Percentiles rank a stretch among this genome's conserved stretches.
Conservation (phyloP, 2,329 filamentous ascomycete genomes). For the Beauveria sp. region DNA sequence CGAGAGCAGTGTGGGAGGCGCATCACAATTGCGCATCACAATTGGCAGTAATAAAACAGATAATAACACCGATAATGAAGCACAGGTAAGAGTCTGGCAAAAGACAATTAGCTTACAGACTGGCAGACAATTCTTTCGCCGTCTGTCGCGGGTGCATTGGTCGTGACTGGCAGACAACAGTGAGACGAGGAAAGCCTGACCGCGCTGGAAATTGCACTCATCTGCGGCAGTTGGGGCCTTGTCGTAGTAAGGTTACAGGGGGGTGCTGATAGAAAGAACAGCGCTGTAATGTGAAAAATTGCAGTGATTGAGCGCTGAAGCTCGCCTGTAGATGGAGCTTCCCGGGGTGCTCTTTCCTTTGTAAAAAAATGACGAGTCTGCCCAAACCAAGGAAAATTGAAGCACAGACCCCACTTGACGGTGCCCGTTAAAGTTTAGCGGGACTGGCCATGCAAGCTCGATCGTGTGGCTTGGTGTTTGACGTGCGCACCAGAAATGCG, state of each 20-base stretch:
- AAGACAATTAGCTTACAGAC: too few species aligned
- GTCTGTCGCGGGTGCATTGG: background rate
- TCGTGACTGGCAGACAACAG: background rate
- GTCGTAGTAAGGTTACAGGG: too few species aligned
- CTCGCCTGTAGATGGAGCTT: background rate
- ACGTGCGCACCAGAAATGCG: too few species aligned
- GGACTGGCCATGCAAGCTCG: background rate
- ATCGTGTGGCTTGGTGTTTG: conserved; percentile 4
- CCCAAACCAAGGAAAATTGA: conserved; percentile 3
- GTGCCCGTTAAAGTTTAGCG: background rate
- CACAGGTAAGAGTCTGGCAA: too few species aligned
- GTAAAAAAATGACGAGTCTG: background rate
- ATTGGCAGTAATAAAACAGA: too few species aligned
- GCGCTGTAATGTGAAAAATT: background rate
- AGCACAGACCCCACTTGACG: background rate
- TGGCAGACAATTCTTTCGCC: too few species aligned
- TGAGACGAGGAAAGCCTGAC: background rate
- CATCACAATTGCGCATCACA: too few species aligned
- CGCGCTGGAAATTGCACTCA: background rate
- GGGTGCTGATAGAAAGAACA: too few species aligned
- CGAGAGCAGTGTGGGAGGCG: too few species aligned
- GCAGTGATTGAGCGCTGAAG: background rate
- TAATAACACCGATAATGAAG: too few species aligned
- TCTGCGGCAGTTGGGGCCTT: background rate
- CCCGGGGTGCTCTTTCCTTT: background rate